Evolutionary conservation across 1,284 basidiomycete genomes (phyloP).

Genomic region (Fistulinella staudtii): DNA sequence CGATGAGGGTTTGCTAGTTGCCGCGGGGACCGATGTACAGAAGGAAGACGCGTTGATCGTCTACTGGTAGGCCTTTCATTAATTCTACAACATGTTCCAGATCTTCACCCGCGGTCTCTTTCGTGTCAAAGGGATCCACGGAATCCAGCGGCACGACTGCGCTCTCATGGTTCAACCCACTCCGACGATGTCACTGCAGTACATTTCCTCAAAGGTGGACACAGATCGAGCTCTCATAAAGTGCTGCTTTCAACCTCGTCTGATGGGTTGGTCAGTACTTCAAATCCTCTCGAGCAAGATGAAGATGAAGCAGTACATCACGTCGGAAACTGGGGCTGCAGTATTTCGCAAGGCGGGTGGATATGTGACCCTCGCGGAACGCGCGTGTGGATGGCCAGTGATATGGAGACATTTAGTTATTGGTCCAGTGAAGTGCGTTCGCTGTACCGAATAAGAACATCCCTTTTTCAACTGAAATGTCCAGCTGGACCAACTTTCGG

Average conservation of each 20-base stretch:
- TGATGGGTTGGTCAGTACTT: constrained; percentile 67
- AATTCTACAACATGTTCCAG: constrained; percentile 1
- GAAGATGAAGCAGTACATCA: constrained; percentile 71
- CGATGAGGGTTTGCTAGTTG: constrained; percentile 59
- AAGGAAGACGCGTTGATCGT: constrained; percentile 67
- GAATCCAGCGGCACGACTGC: constrained; percentile 45
- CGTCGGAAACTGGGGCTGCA: constrained; percentile 73
- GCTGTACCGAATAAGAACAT: background rate
- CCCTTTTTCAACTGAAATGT: constrained; percentile 1
- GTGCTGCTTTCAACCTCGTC: constrained; percentile 65
- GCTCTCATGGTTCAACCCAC: constrained; percentile 60
- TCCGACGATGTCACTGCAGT: constrained; percentile 75
- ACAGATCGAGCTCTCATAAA: constrained; percentile 29
- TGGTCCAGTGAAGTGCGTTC: constrained; percentile 64
- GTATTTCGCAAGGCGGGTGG: constrained; percentile 73
- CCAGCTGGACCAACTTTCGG: constrained; percentile 50
- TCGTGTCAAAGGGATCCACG: constrained; percentile 52
- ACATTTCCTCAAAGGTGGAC: constrained; percentile 42
- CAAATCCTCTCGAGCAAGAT: constrained; percentile 62
- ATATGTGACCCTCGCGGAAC: constrained; percentile 34
- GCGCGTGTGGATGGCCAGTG: constrained; percentile 68
- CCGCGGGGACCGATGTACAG: constrained; percentile 66
- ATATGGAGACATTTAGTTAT: constrained; percentile 80
- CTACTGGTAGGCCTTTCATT: constrained; percentile 55
- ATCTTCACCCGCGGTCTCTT: background rate